Conservation (phyloP, 352 stramenopile species). For the Ophiocytium majus region DNA sequence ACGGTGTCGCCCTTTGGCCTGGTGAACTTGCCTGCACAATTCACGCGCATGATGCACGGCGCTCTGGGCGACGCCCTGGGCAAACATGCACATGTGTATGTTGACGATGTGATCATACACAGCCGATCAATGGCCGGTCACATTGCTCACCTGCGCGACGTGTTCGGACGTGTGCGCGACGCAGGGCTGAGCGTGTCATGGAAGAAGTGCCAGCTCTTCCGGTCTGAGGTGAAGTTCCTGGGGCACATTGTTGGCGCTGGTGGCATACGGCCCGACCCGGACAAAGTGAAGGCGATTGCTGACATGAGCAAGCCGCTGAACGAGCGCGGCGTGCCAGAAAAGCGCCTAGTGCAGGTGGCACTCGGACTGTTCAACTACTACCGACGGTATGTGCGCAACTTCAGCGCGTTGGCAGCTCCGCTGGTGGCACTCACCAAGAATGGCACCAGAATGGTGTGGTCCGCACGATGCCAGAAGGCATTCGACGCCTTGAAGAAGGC, state of each 20-base stretch:
- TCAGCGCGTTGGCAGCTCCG: background rate
- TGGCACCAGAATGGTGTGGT: background rate
- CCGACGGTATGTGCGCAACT: background rate
- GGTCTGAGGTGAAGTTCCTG: background rate
- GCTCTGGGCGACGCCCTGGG: background rate
- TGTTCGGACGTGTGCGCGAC: background rate
- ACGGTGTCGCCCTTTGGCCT: background rate
- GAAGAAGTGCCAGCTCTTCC: background rate
- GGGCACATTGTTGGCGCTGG: background rate
- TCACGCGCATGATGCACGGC: background rate
- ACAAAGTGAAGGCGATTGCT: background rate
- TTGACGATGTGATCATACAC: background rate
- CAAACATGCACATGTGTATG: background rate
- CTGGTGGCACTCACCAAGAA: background rate
- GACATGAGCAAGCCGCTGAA: background rate
- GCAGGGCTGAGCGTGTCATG: background rate
- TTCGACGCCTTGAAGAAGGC: background rate
- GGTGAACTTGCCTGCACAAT: background rate
- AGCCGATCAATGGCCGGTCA: background rate
- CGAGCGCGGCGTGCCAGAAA: too few species aligned
- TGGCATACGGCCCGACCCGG: background rate
- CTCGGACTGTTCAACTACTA: background rate
- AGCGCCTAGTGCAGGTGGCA: background rate
- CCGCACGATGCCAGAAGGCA: background rate
- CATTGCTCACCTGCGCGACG: background rate